Base-by-base conservation (phyloP, 768 basidiomycete genomes). In the Daedalea quercina region DNA sequence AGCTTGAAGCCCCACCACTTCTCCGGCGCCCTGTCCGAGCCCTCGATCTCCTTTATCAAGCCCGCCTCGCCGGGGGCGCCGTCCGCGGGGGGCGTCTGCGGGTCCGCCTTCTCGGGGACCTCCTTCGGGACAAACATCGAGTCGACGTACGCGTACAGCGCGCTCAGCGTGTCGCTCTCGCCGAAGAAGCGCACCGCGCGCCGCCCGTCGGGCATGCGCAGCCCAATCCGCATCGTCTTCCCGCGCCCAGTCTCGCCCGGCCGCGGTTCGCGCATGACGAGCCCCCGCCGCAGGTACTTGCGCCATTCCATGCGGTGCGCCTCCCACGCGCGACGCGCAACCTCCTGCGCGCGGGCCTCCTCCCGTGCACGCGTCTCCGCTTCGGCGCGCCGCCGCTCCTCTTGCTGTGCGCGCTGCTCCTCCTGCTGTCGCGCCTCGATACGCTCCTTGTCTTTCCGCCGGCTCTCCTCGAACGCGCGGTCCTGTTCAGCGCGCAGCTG, bases 401-500 rank as follows among this genome's bases (percentile, higher is more conserved):
- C 72, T 48, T 74, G 76, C 52, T 73, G 75, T 57, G 60, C 66
- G 46, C 68, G 71, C 50, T 73, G 74, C 56, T 76, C 78, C 60
- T 78, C 79, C 12, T 63, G 73, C 43, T 85, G 76, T 42, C 73
- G 73, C 6, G 71, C 73, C 51, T 80, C 72, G 26, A 91, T 82
- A 44, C 84, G 75, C 64, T 86, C 88, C 23, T 76, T 72, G 65
- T 96, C 94, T 4, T 78, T 69, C 34, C 72, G 63, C 1, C 80
- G 84, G 0, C 84, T 75, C 49, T 85, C 81, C 35, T 71, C 70
- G 65, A 90, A 91, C 1, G 90, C 89, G 9, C 78, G 75, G 60
- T 95, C 94, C 60, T 94, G 92, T 60, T 89, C 86, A 24, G 83
- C 86, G 12, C 93, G 77, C 19, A 93, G 63, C 19, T 73, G 69